A percentile compares a stretch with the other conserved stretches of the same genome.
phyloP scores from a whole-genome alignment of 306 rosid genomes.

The Ochetophila trinervis region DNA sequence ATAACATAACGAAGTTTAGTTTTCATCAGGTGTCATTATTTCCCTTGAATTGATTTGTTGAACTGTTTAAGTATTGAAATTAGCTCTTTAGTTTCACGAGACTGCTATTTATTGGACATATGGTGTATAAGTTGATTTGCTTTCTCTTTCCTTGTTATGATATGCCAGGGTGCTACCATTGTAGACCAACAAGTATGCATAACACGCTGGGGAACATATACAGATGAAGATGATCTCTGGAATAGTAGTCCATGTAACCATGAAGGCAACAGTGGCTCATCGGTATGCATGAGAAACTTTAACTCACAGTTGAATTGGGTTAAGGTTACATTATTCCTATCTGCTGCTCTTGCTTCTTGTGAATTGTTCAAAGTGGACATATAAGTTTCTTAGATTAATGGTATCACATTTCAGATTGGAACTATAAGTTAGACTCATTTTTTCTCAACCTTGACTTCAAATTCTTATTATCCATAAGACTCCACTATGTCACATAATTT shows the following conservation, averaged over 20 bases:
- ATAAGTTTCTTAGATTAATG: not conserved
- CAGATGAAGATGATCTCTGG: conserved; percentile 52
- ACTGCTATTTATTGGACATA: not conserved
- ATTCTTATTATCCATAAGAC: too few species aligned
- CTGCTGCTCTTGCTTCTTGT: not conserved
- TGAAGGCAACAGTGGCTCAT: conserved; percentile 36
- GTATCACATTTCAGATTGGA: not conserved
- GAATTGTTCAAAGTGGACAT: too few species aligned
- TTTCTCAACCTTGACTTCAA: not conserved
- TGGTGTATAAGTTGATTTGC: conserved; percentile 3
- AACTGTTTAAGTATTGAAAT: too few species aligned
- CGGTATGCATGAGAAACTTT: conserved; percentile 35
- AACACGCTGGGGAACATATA: conserved; percentile 52
- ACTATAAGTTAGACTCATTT: not conserved
- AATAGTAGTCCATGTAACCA: conserved; percentile 30
- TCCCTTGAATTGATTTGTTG: not conserved
- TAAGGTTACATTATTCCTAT: not conserved
- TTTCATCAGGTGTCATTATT: too few species aligned
- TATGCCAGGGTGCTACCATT: conserved; percentile 73
- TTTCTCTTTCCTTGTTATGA: conserved; percentile 22
- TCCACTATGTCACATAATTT: too few species aligned
- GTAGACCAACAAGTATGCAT: conserved; percentile 64
- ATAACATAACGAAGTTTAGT: too few species aligned
- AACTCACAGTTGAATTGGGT: not conserved
- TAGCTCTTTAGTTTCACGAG: not conserved